Base-by-base conservation (phyloP, 176 grass and related monocot species). In the Poa pratensis region DNA sequence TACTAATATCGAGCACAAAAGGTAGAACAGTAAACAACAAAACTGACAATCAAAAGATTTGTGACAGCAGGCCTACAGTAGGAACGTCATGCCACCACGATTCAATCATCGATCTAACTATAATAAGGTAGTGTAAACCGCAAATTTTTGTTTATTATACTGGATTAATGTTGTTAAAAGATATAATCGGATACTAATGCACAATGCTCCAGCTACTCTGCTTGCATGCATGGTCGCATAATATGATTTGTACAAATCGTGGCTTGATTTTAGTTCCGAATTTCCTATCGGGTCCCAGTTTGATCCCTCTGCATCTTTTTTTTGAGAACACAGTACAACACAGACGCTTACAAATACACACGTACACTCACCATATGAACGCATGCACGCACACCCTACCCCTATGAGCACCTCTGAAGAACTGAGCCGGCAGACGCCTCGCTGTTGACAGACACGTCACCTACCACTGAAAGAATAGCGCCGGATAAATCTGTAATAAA, bases 51-150 rank as follows among this genome's bases (percentile, higher is more conserved):
- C 53, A 27, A 19, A 23, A 65, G 19, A 63, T 64, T 78, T 72
- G 64, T 73, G 83, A 54, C 71, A 71, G 62, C 42, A 82, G 19
- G 42, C 62, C 22, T 40, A 85, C 49, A 57, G 22, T 86, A 73
- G 68, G 54, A 27, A 8, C 68, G 77, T 83, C 85, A 69, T 80
- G 14, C n/a, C 84, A 49, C 27, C 52, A 55, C 73, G 20, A 40
- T 75, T 34, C 60, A 83, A 83, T 87, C 50, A 90, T 75, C 75
- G 24, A 39, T 40, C 65, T 58, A 69, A 17, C 48, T 71, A 49
- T 34, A 45, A 52, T 4, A 76, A 65, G 26, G 39, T 63, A 60
- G 48, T 68, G 57, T 14, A 40, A 72, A 74, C 4, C 20, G 6
- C 19, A 15, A 5, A 7, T n/a, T 43, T 62, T 74, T 23, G 1